phyloP scores from a whole-genome alignment of 495 filamentous ascomycete genomes.

The Penicillium samsonianum region DNA sequence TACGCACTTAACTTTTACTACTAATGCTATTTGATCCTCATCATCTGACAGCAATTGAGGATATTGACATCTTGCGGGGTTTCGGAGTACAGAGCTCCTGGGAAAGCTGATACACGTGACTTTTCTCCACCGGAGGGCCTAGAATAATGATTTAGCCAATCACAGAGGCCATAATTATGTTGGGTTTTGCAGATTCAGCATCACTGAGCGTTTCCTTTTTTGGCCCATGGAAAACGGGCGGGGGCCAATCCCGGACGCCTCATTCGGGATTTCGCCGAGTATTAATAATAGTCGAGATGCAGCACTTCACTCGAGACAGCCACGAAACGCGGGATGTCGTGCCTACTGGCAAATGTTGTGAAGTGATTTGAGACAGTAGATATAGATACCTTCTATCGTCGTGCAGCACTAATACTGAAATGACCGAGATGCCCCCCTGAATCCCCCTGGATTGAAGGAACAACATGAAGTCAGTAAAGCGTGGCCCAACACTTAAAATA shows the following conservation, averaged over 20 bases:
- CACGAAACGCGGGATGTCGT: not conserved
- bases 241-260: constrained; percentile 1
- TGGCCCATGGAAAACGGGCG: not conserved
- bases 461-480: not conserved
- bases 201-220: not conserved
- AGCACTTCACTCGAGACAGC: not conserved
- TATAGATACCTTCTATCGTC: not conserved
- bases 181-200: not conserved
- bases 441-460: not conserved
- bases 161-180: constrained; percentile 8
- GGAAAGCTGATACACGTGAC: constrained; percentile 24
- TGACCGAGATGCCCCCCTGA: not conserved
- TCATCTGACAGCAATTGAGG: not conserved
- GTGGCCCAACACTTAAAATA: constrained; percentile 1
- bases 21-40: not conserved
- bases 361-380: not conserved
- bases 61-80: constrained; percentile 10
- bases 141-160: constrained; percentile 19
- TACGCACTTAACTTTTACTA: not conserved
- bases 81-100: constrained; percentile 35
- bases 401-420: not conserved
- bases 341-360: not conserved
- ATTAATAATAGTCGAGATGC: not conserved
- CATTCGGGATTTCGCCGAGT: constrained; percentile 10
- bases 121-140: constrained; percentile 14